phyloP scores from a whole-genome alignment of 1,284 basidiomycete species.

The Pulchroboletus neoregius region DNA sequence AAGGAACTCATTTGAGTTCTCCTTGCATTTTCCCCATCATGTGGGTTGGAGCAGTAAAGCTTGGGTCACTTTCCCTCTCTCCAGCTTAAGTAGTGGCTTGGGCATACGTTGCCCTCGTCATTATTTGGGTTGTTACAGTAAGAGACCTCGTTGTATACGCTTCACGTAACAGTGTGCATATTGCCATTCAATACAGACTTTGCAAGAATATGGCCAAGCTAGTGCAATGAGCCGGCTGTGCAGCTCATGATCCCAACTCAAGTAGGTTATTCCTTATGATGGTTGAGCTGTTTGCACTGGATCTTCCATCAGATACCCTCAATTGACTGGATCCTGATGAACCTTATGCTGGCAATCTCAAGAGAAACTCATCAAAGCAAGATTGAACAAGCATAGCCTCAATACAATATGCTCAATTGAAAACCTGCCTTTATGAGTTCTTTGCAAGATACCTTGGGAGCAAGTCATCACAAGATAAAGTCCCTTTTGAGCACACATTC shows the following conservation, averaged over 20 bases:
- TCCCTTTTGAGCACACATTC: neutral
- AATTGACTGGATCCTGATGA: neutral
- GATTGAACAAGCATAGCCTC: neutral
- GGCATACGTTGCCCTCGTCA: no score
- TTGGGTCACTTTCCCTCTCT: no score
- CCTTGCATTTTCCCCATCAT: no score
- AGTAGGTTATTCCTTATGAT: neutral
- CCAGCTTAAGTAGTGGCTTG: no score
- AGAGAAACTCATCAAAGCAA: neutral
- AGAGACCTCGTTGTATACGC: no score
- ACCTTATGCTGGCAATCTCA: neutral
- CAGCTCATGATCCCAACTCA: neutral
- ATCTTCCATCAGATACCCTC: no score
- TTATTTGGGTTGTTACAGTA: no score
- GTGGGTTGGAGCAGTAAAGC: no score
- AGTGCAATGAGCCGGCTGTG: neutral
- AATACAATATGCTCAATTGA: neutral
- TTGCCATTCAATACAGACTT: neutral
- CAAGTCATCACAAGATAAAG: neutral
- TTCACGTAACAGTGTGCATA: no score
- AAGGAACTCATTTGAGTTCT: no score
- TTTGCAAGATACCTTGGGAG: neutral
- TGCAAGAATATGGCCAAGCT: conserved; percentile 2
- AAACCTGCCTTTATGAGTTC: neutral
- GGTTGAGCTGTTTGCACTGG: neutral